Evolutionary conservation across 2,329 filamentous ascomycete genomes (phyloP).

Genomic region (Calonectria hawksworthii): DNA sequence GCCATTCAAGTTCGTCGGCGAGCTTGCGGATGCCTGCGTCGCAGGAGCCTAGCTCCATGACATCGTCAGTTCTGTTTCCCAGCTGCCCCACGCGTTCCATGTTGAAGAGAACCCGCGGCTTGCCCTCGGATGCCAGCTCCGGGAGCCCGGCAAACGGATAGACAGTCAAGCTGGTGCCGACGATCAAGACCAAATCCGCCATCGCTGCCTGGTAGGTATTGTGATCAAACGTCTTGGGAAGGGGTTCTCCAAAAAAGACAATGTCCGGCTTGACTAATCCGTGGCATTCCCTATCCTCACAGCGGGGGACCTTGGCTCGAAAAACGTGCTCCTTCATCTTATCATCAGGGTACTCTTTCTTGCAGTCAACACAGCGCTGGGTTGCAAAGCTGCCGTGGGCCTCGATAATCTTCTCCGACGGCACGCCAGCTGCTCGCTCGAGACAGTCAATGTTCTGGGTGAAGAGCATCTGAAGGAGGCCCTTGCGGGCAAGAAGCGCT

Average conservation of each 20-base stretch:
- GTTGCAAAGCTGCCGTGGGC: constrained; percentile 95
- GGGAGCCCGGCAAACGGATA: constrained; percentile 92
- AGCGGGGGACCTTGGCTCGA: constrained; percentile 78
- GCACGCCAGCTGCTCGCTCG: constrained; percentile 88
- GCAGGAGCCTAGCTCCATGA: constrained; percentile 85
- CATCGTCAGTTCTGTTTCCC: constrained; percentile 85
- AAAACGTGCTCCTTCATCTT: constrained; percentile 80
- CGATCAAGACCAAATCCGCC: constrained; percentile 85
- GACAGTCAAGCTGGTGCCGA: constrained; percentile 90
- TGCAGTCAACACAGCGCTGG: constrained; percentile 93
- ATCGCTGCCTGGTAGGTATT: constrained; percentile 62
- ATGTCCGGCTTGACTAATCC: constrained; percentile 95
- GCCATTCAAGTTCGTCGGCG: constrained; percentile 86
- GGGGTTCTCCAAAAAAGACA: constrained; percentile 88
- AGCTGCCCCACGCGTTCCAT: constrained; percentile 85
- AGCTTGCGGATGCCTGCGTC: constrained; percentile 85
- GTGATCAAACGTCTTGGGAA: constrained; percentile 58
- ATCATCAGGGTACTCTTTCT: constrained; percentile 77
- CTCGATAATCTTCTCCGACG: constrained; percentile 85
- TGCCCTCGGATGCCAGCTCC: constrained; percentile 68
- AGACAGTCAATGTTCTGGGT: constrained; percentile 99
- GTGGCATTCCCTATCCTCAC: constrained; percentile 71
- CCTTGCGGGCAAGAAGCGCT: constrained; percentile 83
- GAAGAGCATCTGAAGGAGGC: constrained; percentile 86
- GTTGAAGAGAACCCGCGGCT: constrained; percentile 89